Evolutionary conservation across 768 basidiomycete species (phyloP), one percentile per base, ranked within the genome.

Genomic region (Daedaleopsis sinensis): DNA sequence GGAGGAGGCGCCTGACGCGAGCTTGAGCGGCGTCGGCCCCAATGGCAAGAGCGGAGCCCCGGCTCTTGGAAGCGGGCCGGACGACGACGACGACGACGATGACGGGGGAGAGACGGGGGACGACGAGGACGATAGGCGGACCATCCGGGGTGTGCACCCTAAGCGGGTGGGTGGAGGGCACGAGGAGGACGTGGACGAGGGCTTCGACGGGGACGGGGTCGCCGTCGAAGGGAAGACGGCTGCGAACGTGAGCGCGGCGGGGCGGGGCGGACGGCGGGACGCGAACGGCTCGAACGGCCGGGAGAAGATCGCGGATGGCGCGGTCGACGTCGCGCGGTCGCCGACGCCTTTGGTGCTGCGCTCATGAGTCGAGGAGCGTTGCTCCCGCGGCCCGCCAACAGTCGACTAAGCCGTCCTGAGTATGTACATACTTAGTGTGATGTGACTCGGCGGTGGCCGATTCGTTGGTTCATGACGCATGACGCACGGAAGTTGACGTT

Each of bases 121-220:
- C 19, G 70, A 71, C 59, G 71, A 72, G 43, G 62, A 65, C 37
- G 71, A 72, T 44, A 60, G 71, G 57, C 64, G 68, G 63, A 72
- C 71, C 23, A 72, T 72, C 54, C 69, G 71, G 8, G 68, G 61
- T 35, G 37, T 44, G 6, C 16, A 32, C 4, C 27, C 7, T 7
- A 21, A n/a, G 57, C 59, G 15, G 52, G 55, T 2, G 62, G 58
- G 18, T 32, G 27, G 3, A 7, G 27, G 27, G 27, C 27, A 32
- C 27, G 66, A 58, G 23, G 66, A 64, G 47, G 47, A 49, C 19
- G 7, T 11, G 36, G 65, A 53, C 2, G 67, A 63, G 19, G 71
- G 66, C 51, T 58, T 52, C 27, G 66, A 64, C 7, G 53, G n/a
- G 57, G 71, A 32, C 27, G 27, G 27, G 27, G 27, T 32, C 4